Conservation (phyloP, 75 land plant species). For the Chamaecyparis obtusa region DNA sequence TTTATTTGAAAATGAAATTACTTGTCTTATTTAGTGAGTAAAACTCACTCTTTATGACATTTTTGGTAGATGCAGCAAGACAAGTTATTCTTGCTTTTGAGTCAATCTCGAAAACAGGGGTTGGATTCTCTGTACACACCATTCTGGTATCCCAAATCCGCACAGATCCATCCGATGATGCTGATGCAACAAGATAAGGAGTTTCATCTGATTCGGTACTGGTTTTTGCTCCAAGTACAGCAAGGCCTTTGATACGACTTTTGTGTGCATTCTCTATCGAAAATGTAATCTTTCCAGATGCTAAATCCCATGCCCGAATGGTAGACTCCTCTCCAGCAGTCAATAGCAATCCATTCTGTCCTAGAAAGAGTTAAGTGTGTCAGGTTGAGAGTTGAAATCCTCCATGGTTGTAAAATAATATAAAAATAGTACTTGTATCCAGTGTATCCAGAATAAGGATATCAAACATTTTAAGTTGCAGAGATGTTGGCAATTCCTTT, state of each 20-base stretch:
- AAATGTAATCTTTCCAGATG: constrained; percentile 63
- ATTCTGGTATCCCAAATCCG: constrained; percentile 87
- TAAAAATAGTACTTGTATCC: neutral
- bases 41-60: constrained; percentile 47
- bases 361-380: neutral
- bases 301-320: constrained; percentile 85
- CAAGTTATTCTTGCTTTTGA: constrained; percentile 91
- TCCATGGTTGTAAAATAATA: neutral
- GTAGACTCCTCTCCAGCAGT: constrained; percentile 87
- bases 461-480: neutral
- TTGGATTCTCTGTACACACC: constrained; percentile 39
- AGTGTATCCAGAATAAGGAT: neutral
- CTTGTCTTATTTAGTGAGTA: neutral
- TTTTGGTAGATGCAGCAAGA: constrained; percentile 67
- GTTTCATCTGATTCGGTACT: constrained; percentile 22
- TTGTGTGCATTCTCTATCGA: constrained; percentile 69
- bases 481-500: neutral
- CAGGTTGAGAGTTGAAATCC: neutral
- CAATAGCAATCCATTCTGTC: constrained; percentile 65
- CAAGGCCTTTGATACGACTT: constrained; percentile 81
- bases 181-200: constrained; percentile 71
- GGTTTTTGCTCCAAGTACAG: constrained; percentile 36
- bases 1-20: neutral
- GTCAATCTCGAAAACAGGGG: constrained; percentile 63
- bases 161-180: constrained; percentile 90